Percentiles rank a stretch among this genome's conserved stretches.
These are phyloP conservation scores for Pyronema domesticum DNA, from an alignment of 495 filamentous ascomycete species.

Conservation along the genomic window DNA sequence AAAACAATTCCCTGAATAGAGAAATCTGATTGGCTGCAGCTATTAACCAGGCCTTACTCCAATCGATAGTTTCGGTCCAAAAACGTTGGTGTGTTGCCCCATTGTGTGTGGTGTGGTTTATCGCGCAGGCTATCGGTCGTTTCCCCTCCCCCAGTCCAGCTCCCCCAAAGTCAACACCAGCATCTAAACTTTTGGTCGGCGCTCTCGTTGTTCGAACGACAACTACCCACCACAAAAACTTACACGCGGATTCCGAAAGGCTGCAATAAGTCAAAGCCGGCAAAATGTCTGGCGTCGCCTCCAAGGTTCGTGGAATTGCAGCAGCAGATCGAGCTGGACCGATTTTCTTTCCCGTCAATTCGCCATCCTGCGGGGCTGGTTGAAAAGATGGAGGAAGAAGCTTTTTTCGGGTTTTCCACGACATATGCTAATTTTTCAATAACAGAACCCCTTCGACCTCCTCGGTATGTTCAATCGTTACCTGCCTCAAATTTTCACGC, in stretches of 20 bases:
- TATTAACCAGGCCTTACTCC: too few relatives aligned
- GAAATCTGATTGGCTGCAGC: too few relatives aligned
- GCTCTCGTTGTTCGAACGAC: slow-evolving; percentile 4
- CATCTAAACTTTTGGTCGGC: not conserved
- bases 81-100: too few relatives aligned
- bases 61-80: too few relatives aligned
- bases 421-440: slow-evolving; percentile 1
- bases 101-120: too few relatives aligned
- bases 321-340: not conserved
- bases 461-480: slow-evolving; percentile 45
- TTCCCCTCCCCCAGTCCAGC: slow-evolving; percentile 1
- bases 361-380: not conserved
- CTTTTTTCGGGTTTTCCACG: not conserved
- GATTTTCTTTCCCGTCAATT: not conserved
- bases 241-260: slow-evolving; percentile 20
- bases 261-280: slow-evolving; percentile 22
- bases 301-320: slow-evolving; percentile 33
- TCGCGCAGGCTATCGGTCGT: not conserved
- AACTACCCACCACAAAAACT: slow-evolving; percentile 11
- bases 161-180: not conserved
- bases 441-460: slow-evolving; percentile 69
- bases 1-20: too few relatives aligned
- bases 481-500: not conserved
- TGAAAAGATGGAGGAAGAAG: too few relatives aligned
- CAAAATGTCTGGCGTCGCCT: slow-evolving; percentile 41